A percentile compares a stretch with the other conserved stretches of the same genome.
These are phyloP conservation scores for Aureobasidium sp. DNA, from an alignment of 2,329 filamentous ascomycete genomes.

Conservation along the genomic window DNA sequence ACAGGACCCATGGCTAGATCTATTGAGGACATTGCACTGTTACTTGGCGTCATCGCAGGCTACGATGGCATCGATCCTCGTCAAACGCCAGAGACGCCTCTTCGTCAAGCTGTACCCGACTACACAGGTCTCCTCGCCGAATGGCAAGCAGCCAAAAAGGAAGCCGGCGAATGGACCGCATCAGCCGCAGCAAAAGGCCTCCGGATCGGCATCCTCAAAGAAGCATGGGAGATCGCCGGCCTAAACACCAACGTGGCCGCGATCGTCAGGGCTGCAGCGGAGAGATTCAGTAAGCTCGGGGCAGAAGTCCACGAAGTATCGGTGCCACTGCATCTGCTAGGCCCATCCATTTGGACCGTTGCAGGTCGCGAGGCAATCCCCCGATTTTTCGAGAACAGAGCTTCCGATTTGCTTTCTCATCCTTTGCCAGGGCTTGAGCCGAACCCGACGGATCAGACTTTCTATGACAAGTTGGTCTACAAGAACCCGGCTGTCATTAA, in stretches of 20 bases:
- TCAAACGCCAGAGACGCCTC: conserved; percentile 32
- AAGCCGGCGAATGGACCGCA: conserved; percentile 22
- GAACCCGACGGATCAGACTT: conserved; percentile 15
- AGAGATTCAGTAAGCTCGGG: conserved; percentile 32
- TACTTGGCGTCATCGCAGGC: conserved; percentile 35
- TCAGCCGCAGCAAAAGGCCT: conserved; percentile 30
- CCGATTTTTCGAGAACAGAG: conserved; percentile 22
- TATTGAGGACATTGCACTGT: conserved; percentile 32
- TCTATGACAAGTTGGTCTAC: conserved; percentile 35
- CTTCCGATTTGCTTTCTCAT: conserved; percentile 22
- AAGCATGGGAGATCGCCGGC: conserved; percentile 32
- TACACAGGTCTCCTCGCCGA: conserved; percentile 24
- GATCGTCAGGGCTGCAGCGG: conserved; percentile 29
- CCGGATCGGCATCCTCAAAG: conserved; percentile 38
- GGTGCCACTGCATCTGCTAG: conserved; percentile 39
- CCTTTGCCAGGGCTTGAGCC: conserved; percentile 24
- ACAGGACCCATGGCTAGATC: conserved; percentile 34
- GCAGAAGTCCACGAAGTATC: conserved; percentile 38
- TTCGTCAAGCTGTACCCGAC: conserved; percentile 27
- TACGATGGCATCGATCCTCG: conserved; percentile 38
- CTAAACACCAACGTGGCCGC: conserved; percentile 31
- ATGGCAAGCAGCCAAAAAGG: conserved; percentile 21
- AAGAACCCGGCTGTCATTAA: conserved; percentile 39
- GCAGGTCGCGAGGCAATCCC: conserved; percentile 25
- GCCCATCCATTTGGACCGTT: conserved; percentile 41